Base-by-base conservation (phyloP, 2,329 filamentous ascomycete species). In the Septoria petroselini region DNA sequence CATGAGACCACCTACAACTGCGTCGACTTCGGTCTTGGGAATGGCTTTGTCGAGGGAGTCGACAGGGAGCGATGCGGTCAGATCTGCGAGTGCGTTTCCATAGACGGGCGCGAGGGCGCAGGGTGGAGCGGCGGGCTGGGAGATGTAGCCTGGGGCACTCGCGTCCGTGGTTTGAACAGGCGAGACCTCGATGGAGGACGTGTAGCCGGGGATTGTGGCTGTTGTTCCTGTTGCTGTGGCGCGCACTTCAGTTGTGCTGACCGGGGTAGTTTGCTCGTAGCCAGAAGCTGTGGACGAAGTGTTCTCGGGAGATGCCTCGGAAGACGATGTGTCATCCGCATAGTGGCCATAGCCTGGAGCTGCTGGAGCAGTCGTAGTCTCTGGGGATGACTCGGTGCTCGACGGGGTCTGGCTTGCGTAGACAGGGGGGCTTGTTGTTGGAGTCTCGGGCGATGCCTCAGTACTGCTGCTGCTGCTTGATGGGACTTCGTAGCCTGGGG, bases 21-120 rank as follows among this genome's bases (percentile, higher is more conserved):
- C 23, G 23, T 49, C 35, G 40, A 48, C 43, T 21, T 44, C 8
- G 14, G 18, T 40, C n/a, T 48, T 39, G 3, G 52, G 52, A 17
- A 55, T 52, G 44, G 45, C 48, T n/a, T 48, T 48, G 39, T 45
- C 19, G 5, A 55, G 37, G 1, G 52, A 52, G 29, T 27, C 48
- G 23, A 21, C 11, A 8, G 52, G 52, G 5, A 55, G 41, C 15
- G 39, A 23, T 11, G 34, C 43, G 4, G 40, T 48, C 6, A 55
- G 14, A 12, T 29, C 25, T 7, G 40, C 17, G 7, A 52, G 23
- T 25, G 48, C 52, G 14, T 11, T 21, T n/a, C 42, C 52, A 39
- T 37, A 52, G 11, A 30, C 44, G 37, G 52, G 52, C 3, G 48
- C 33, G n/a, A 55, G 33, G 14, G 15, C 45, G 19, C 48, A 49